phyloP scores from a whole-genome alignment of 495 filamentous ascomycete genomes.

The Penicillium lividum region DNA sequence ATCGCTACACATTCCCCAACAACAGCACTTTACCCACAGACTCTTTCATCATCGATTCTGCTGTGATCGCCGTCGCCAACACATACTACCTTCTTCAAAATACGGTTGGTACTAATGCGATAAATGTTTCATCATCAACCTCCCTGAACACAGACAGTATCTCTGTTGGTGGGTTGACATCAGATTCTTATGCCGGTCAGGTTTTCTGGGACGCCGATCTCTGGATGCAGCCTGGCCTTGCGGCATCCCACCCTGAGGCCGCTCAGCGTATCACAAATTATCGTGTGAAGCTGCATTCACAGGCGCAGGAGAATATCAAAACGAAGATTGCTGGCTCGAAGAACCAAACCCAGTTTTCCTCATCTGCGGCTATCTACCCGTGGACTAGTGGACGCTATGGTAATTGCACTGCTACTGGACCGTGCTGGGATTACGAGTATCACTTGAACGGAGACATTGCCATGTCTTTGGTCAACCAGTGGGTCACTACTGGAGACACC shows the following conservation, averaged over 20 bases:
- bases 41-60: conserved; percentile 56
- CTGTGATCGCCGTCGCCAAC: conserved; percentile 65
- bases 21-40: conserved; percentile 64
- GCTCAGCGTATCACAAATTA: conserved; percentile 61
- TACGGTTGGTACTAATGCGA: conserved; percentile 56
- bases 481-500: conserved; percentile 60
- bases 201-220: conserved; percentile 69
- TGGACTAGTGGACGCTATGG: conserved; percentile 67
- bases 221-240: conserved; percentile 68
- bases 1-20: conserved; percentile 59
- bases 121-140: conserved; percentile 34
- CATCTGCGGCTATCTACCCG: conserved; percentile 57
- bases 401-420: conserved; percentile 65
- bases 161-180: conserved; percentile 60
- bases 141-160: conserved; percentile 60
- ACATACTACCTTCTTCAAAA: conserved; percentile 73
- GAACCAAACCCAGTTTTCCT: conserved; percentile 53
- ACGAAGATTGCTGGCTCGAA: conserved; percentile 48
- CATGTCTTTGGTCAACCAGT: conserved; percentile 60
- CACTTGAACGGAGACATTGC: conserved; percentile 76
- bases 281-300: conserved; percentile 50
- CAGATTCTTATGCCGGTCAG: conserved; percentile 62
- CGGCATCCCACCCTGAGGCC: conserved; percentile 57
- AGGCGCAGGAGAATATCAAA: conserved; percentile 54
- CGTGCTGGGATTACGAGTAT: conserved; percentile 62